Percentiles rank a stretch among this genome's conserved stretches.
Evolutionary conservation across 2,329 filamentous ascomycete genomes (phyloP).

Genomic region (Ascochyta lentis): DNA sequence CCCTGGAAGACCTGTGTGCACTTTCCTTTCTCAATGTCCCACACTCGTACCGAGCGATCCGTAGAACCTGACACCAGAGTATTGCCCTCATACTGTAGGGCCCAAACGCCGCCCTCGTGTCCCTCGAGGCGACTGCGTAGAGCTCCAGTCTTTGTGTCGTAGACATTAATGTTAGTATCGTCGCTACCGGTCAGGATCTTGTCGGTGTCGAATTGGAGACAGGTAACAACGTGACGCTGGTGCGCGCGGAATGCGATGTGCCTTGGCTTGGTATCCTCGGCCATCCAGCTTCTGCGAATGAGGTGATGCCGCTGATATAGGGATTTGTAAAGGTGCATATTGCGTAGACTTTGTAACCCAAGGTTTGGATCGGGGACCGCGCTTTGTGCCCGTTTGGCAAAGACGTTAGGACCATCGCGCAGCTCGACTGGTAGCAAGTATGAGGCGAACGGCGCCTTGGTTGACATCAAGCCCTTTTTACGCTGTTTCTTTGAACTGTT

Average conservation of each 20-base stretch:
- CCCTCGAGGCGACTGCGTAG: constrained; percentile 84
- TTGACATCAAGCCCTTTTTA: constrained; percentile 59
- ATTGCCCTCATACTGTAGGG: constrained; percentile 94
- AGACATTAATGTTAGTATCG: constrained; percentile 96
- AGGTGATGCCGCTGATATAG: constrained; percentile 92
- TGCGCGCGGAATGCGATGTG: constrained; percentile 98
- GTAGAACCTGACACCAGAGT: constrained; percentile 95
- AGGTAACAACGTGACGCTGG: constrained; percentile 94
- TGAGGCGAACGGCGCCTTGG: constrained; percentile 50
- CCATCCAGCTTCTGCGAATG: constrained; percentile 92
- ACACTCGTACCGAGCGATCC: constrained; percentile 96
- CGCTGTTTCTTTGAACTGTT: constrained; percentile 61
- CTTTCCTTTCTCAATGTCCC: constrained; percentile 92
- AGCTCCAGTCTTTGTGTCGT: constrained; percentile 93
- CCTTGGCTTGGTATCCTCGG: constrained; percentile 77
- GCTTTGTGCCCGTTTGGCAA: constrained; percentile 81
- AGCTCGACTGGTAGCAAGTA: constrained; percentile 58
- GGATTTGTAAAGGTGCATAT: constrained; percentile 93
- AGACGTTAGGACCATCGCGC: constrained; percentile 84
- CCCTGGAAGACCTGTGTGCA: constrained; percentile 97
- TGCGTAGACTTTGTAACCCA: constrained; percentile 77
- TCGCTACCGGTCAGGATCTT: constrained; percentile 98
- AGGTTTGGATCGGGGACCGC: constrained; percentile 83
- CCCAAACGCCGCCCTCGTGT: constrained; percentile 97
- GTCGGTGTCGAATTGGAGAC: constrained; percentile 95